Evolutionary conservation across 1,284 basidiomycete species (phyloP).

Genomic region (Gomphus sp.): DNA sequence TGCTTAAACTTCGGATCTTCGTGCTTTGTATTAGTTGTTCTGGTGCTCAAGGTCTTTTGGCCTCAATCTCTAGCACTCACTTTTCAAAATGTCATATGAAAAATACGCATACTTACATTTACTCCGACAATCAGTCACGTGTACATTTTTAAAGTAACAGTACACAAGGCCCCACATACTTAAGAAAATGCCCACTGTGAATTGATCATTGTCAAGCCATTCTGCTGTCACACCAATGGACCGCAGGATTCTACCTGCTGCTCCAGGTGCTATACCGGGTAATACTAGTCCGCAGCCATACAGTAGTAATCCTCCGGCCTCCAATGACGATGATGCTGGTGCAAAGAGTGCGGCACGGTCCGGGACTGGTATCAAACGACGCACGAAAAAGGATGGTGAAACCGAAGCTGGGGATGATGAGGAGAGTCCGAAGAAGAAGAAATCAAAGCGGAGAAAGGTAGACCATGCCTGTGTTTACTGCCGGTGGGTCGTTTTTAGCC

Average conservation of each 20-base stretch:
- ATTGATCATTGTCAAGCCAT: background rate
- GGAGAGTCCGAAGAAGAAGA: conserved; percentile 40
- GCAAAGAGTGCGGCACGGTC: background rate
- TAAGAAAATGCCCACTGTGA: background rate
- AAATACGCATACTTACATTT: background rate
- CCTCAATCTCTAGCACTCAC: background rate
- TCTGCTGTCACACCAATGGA: conserved; percentile 1
- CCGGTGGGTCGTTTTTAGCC: conserved; percentile 48
- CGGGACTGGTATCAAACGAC: background rate
- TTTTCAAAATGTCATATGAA: background rate
- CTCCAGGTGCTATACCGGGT: background rate
- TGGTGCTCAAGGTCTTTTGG: too few relatives aligned
- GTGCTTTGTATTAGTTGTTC: too few relatives aligned
- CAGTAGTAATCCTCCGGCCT: background rate
- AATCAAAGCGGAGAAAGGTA: conserved; percentile 64
- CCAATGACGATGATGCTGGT: background rate
- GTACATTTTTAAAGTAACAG: background rate
- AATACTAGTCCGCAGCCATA: background rate
- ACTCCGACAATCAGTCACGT: background rate
- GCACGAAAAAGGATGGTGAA: conserved; percentile 19
- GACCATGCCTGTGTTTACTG: conserved; percentile 94
- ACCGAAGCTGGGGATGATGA: conserved; percentile 29
- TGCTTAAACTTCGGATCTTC: too few relatives aligned
- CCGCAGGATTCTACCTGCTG: conserved; percentile 8
- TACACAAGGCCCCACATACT: background rate